Evolutionary conservation across 2,329 filamentous ascomycete species (phyloP), one percentile per base, ranked within the genome.

Genomic region (Dothiorella sarmentorum): DNA sequence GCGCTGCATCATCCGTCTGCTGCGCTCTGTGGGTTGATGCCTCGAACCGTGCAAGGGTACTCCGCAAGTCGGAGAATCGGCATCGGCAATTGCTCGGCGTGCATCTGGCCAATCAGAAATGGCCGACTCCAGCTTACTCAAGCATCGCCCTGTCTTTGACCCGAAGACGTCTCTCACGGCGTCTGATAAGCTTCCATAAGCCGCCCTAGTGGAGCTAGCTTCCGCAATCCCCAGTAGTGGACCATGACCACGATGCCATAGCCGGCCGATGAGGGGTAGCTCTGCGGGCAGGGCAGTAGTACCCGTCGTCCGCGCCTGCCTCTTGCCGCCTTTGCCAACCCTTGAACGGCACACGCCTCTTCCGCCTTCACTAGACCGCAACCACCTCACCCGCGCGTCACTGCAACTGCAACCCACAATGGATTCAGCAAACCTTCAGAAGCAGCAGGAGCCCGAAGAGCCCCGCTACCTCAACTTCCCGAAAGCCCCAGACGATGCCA

Each of bases 391-490:
- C 35, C 35, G 3, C 13, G 13, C n/a, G 35, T n/a, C 35, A n/a
- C 3, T 3, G 15, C 35, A n/a, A 15, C 26, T 45, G 7, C 13
- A 29, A 11, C 31, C 11, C 62, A 67, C 56, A 52, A 75, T 75
- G 72, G 72, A 73, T 57, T 67, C 71, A 2, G 60, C 60, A 26
- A 73, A 75, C 35, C 63, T 69, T 26, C 63, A 70, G 57, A 71
- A 73, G 62, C 67, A 73, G 60, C 62, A 62, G 10, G 61, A 74
- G 61, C 69, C 70, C 15, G 72, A 73, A 61, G 71, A 74, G 61
- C 71, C 72, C 6, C 71, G 73, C 49, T 86, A 83, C 65, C 77
- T 86, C 62, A 74, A 80, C 62, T 87, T 86, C 66, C 78, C 79
- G 53, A 78, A 80, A 65, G 76, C 81, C 18, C 79, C 77, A 61